Conservation (phyloP, 225 moss, liverwort and hornwort species). For the Physcomitrellopsis africana region DNA sequence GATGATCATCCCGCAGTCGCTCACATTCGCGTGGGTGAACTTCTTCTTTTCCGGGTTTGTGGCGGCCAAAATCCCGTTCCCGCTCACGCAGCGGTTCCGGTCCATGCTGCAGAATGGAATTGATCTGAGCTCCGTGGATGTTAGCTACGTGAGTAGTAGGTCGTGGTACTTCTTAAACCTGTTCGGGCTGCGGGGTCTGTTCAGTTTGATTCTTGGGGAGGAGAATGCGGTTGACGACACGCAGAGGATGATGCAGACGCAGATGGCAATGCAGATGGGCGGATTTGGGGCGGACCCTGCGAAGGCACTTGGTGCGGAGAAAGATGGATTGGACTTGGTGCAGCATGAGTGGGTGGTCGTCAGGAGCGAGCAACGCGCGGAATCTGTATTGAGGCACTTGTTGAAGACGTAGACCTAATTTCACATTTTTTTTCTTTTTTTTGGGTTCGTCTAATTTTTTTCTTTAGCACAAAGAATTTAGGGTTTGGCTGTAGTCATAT, state of each 20-base stretch:
- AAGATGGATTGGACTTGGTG: slow-evolving; percentile 87
- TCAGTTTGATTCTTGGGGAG: slow-evolving; percentile 95
- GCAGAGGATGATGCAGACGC: slow-evolving; percentile 89
- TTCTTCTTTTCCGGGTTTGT: slow-evolving; percentile 99
- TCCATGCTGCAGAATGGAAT: slow-evolving; percentile 97
- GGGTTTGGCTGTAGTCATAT: slow-evolving; percentile 29
- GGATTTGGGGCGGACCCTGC: slow-evolving; percentile 91
- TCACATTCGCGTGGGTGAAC: slow-evolving; percentile 97
- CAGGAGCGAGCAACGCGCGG: slow-evolving; percentile 84
- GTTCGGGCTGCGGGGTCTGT: slow-evolving; percentile 88
- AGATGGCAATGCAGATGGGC: slow-evolving; percentile 99
- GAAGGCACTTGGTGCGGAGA: slow-evolving; percentile 92
- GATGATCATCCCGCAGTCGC: slow-evolving; percentile 94
- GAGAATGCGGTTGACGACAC: slow-evolving; percentile 97
- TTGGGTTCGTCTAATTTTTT: not conserved
- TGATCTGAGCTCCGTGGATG: slow-evolving; percentile 90
- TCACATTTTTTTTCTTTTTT: not conserved
- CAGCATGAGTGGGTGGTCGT: slow-evolving; percentile 93
- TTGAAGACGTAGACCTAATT: slow-evolving; percentile 55
- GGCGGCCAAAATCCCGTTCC: slow-evolving; percentile 95
- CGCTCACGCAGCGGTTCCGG: slow-evolving; percentile 91
- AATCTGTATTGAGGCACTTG: slow-evolving; percentile 72
- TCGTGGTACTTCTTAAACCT: slow-evolving; percentile 97
- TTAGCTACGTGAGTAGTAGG: slow-evolving; percentile 97
- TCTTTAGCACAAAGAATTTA: not conserved